These are phyloP conservation scores for Fusarium abutilonis DNA, from an alignment of 2,329 filamentous ascomycete genomes.

Conservation along the genomic window DNA sequence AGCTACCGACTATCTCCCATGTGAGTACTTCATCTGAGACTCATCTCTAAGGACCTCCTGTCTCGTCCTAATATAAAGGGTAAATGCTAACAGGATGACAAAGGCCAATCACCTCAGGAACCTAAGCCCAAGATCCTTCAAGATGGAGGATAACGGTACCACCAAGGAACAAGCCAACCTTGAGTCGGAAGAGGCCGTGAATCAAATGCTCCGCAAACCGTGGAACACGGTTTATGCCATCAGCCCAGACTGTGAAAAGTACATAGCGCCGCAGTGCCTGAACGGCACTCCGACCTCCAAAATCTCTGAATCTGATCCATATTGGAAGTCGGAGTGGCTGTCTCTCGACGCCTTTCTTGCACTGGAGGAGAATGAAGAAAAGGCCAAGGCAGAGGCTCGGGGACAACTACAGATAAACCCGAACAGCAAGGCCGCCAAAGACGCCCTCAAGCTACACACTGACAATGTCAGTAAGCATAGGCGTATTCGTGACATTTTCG, in stretches of 20 bases:
- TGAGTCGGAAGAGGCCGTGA: background rate
- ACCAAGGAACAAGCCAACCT: background rate
- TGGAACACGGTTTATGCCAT: conserved; percentile 34
- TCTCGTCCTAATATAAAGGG: background rate
- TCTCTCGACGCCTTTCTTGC: conserved; percentile 47
- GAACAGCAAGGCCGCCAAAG: conserved; percentile 7
- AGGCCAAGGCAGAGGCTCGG: conserved; percentile 27
- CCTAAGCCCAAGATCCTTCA: background rate
- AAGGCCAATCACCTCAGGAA: background rate
- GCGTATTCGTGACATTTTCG: conserved; percentile 51
- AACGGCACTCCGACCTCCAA: conserved; percentile 44
- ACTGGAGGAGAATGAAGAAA: conserved; percentile 38
- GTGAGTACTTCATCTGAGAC: background rate
- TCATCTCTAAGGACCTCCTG: background rate
- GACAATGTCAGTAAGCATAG: conserved; percentile 50
- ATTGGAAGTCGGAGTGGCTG: conserved; percentile 48
- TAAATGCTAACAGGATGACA: background rate
- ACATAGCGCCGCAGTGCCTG: conserved; percentile 40
- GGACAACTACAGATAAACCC: conserved; percentile 11
- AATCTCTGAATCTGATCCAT: conserved; percentile 44
- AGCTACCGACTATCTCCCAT: background rate
- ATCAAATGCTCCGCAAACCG: conserved; percentile 25
- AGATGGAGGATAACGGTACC: background rate
- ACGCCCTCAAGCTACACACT: conserved; percentile 39
- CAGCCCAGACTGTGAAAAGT: conserved; percentile 40